Conservation (phyloP, 495 filamentous ascomycete genomes). For the Penicillium simplicissimum region DNA sequence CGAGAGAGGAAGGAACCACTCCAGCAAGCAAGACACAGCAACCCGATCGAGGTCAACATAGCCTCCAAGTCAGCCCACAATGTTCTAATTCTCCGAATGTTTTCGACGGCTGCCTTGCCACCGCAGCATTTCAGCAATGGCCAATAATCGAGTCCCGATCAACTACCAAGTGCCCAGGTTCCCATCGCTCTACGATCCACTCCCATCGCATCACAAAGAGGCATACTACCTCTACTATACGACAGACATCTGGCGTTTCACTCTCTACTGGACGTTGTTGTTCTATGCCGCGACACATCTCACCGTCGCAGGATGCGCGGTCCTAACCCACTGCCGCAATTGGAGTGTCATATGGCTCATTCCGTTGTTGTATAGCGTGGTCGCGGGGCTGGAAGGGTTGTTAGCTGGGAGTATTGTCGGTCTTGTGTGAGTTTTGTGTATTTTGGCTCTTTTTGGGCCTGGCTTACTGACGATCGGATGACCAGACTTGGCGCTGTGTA, state of each 20-base stretch:
- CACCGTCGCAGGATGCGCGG: conserved; percentile 66
- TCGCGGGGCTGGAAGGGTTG: conserved; percentile 79
- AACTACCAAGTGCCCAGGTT: conserved; percentile 75
- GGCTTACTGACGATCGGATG: conserved; percentile 17
- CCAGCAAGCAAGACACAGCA: neutral
- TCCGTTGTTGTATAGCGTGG: conserved; percentile 69
- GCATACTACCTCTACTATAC: conserved; percentile 74
- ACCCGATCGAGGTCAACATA: neutral
- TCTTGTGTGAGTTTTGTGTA: conserved; percentile 58
- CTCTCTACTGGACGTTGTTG: conserved; percentile 78
- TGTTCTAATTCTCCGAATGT: neutral
- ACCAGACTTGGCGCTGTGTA: conserved; percentile 84
- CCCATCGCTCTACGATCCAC: conserved; percentile 84
- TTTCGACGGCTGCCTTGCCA: conserved; percentile 2
- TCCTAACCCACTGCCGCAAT: conserved; percentile 66
- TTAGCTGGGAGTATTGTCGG: conserved; percentile 89
- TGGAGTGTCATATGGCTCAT: conserved; percentile 78
- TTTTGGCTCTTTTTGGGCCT: conserved; percentile 1
- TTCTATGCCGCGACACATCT: conserved; percentile 48
- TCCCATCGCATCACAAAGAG: conserved; percentile 50
- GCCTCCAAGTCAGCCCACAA: neutral
- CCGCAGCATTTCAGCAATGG: conserved; percentile 24
- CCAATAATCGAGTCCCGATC: conserved; percentile 55
- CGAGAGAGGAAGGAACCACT: neutral
- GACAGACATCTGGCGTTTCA: conserved; percentile 87